Conservation (phyloP, 306 rosid genomes). For the Mimosa bimucronata region DNA sequence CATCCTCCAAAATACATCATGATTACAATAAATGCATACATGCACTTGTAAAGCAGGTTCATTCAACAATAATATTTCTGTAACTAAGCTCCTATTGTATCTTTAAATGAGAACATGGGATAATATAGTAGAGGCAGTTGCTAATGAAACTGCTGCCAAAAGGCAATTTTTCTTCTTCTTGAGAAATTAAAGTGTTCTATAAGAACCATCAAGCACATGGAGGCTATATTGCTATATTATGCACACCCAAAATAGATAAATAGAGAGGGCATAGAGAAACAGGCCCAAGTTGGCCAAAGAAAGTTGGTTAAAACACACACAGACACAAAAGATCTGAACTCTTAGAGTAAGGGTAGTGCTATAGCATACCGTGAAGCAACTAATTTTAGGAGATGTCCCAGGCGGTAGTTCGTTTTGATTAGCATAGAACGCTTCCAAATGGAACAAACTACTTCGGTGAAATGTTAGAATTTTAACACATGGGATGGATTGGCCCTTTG, state of each 20-base stretch:
- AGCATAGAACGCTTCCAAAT: slow-evolving; percentile 77
- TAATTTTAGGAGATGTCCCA: slow-evolving; percentile 56
- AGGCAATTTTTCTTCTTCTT: neutral
- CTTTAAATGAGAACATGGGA: slow-evolving; percentile 26
- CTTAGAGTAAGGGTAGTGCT: slow-evolving; percentile 11
- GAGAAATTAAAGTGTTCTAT: neutral
- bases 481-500: slow-evolving; percentile 77
- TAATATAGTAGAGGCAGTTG: slow-evolving; percentile 11
- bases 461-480: slow-evolving; percentile 59
- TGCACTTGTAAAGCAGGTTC: slow-evolving; percentile 24
- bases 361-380: slow-evolving; percentile 68
- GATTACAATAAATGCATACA: slow-evolving; percentile 21
- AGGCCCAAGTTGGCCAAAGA: neutral
- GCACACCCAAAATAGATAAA: neutral
- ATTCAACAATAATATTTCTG: neutral
- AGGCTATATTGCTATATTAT: neutral
- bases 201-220: neutral
- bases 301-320: neutral
- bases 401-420: slow-evolving; percentile 67
- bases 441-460: slow-evolving; percentile 58
- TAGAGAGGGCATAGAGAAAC: slow-evolving; percentile 10
- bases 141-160: neutral
- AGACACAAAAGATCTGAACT: slow-evolving; percentile 20
- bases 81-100: slow-evolving; percentile 14
- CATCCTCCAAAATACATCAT: slow-evolving; percentile 28